Evolutionary conservation across 1,284 basidiomycete genomes (phyloP), one percentile per base, ranked within the genome.

Genomic region (Coniferiporia weirii): DNA sequence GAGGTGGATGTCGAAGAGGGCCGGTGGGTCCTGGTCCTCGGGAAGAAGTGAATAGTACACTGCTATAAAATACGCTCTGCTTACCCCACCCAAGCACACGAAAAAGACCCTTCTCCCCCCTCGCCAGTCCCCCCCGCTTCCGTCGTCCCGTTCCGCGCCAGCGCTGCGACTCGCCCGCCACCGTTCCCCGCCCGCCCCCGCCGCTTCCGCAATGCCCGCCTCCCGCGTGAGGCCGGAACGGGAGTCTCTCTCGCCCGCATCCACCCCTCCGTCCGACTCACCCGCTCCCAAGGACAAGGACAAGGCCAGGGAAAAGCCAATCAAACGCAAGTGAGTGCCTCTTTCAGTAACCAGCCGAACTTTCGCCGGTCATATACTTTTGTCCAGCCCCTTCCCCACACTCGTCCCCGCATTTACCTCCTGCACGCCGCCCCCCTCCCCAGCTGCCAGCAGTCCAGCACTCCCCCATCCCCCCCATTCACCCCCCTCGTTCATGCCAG

Each of bases 321-420:
- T 83, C 75, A 87, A 87, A 77, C 79, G 84, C 82, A 87, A 87
- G 85, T 87, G 73, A 74, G 82, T 40, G 38, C 38, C 38, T 40
- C 38, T 40, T 40, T 4, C 38, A 40, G 38, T 40, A 40, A 40
- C 15, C 66, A 66, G 73, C 75, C 76, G 74, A 72, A 48, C 63
- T 74, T 74, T 76, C 69, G 64, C 75, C 74, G 72, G 64, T 38
- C 61, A 60, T 66, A 61, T 32, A n/a, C 52, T 66, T 58, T 52
- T 54, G 62, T 65, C 64, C 65, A 66, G 64, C 60, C 62, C 63
- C 65, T 64, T 66, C 66, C 61, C 59, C 66, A 65, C 63, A 65
- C 63, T 66, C 67, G 73, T 74, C 68, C 65, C 75, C 71, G 71
- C 64, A 35, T 62, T 61, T 65, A 61, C 52, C 60, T 57, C 56